A percentile compares a stretch with the other conserved stretches of the same genome.
These are phyloP conservation scores for Metschnikowia matae DNA, from an alignment of 805 yeast genomes.

Conservation along the genomic window DNA sequence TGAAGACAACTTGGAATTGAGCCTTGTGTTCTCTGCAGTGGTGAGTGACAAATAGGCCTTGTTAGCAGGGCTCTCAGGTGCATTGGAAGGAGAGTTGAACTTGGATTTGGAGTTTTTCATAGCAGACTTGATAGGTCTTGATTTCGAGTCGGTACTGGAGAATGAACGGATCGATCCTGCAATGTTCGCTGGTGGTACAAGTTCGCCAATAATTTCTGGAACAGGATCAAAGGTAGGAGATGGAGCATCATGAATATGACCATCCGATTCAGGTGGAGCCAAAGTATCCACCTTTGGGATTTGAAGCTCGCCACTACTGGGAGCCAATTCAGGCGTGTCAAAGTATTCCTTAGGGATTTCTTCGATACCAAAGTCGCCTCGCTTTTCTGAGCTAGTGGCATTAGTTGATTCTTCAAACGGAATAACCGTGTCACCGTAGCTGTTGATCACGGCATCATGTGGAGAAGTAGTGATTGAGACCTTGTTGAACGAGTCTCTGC, in stretches of 20 bases:
- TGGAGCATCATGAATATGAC: background rate
- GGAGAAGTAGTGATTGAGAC: constrained; percentile 5
- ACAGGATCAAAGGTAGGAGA: constrained; percentile 25
- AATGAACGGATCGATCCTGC: constrained; percentile 31
- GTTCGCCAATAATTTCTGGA: constrained; percentile 26
- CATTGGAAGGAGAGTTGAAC: constrained; percentile 12
- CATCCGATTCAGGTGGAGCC: background rate
- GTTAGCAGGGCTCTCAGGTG: constrained; percentile 42
- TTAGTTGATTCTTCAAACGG: constrained; percentile 6
- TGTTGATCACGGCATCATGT: constrained; percentile 7
- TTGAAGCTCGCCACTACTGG: constrained; percentile 7
- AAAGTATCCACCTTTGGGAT: background rate
- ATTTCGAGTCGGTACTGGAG: constrained; percentile 25
- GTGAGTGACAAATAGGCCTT: constrained; percentile 64
- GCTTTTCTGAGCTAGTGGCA: constrained; percentile 16
- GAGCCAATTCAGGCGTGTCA: constrained; percentile 23
- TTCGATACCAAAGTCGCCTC: constrained; percentile 20
- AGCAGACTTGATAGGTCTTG: constrained; percentile 41
- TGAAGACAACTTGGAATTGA: constrained; percentile 58
- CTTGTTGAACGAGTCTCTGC: constrained; percentile 3
- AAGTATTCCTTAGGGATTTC: constrained; percentile 20
- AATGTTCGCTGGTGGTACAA: constrained; percentile 14
- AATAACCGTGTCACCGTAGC: constrained; percentile 9
- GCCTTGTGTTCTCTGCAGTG: constrained; percentile 75
- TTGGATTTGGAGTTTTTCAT: constrained; percentile 38